Conservation (phyloP, 768 basidiomycete genomes). For the Daedaleopsis nitida region DNA sequence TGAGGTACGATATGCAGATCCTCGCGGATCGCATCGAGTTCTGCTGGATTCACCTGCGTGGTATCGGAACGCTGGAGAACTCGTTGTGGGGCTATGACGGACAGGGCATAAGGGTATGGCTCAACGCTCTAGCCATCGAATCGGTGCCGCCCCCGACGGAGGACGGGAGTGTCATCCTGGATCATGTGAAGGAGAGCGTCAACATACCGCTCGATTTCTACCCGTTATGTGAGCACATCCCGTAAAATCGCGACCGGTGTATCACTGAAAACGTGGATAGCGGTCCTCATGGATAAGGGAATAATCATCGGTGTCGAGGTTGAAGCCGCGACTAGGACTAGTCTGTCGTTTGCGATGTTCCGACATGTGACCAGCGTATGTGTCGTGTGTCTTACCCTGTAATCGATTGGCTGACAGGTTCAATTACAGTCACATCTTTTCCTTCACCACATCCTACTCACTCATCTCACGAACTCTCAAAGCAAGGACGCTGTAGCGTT, state of each 20-base stretch:
- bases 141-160: conserved; percentile 42
- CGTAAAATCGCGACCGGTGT: not conserved
- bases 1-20: conserved; percentile 96
- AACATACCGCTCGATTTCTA: conserved; percentile 93
- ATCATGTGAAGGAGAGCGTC: conserved; percentile 84
- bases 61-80: conserved; percentile 92
- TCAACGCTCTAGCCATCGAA: conserved; percentile 94
- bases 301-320: conserved; percentile 97
- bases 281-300: conserved; percentile 98
- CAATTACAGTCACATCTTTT: conserved; percentile 82
- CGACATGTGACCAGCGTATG: conserved; percentile 87
- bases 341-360: conserved; percentile 88
- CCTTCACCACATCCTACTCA: conserved; percentile 86
- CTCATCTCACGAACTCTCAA: conserved; percentile 67
- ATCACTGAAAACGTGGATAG: conserved; percentile 42
- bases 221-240: conserved; percentile 75
- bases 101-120: conserved; percentile 85
- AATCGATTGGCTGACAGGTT: not conserved
- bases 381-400: conserved; percentile 11
- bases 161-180: conserved; percentile 3
- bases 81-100: conserved; percentile 98
- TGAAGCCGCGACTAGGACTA: conserved; percentile 73
- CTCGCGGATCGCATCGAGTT: conserved; percentile 97
- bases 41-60: conserved; percentile 97
- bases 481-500: conserved; percentile 81